Percentiles rank a stretch among this genome's conserved stretches.
Evolutionary conservation across 202 grass and related monocot species (phyloP).

Genomic region (Digitaria exilis): DNA sequence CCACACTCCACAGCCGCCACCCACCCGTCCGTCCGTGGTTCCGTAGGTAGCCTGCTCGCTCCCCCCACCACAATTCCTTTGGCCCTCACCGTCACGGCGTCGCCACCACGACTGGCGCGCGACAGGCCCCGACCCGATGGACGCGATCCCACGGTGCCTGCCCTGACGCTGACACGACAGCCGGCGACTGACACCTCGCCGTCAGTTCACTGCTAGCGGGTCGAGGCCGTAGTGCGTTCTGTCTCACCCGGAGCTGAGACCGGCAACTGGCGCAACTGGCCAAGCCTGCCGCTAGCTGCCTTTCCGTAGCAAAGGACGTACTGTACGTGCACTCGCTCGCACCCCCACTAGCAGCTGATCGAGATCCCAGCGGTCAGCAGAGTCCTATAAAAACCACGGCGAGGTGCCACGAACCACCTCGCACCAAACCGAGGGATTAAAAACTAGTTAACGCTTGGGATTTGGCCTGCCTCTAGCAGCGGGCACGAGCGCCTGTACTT

Average conservation of each 20-base stretch:
- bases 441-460: background rate
- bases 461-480: background rate
- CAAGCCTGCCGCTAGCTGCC: no score
- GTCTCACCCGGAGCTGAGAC: background rate
- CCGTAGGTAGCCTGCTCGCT: background rate
- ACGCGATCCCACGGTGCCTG: background rate
- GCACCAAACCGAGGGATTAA: background rate
- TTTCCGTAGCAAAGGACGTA: slow-evolving; percentile 55
- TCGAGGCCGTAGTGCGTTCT: background rate
- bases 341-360: background rate
- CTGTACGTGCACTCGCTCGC: no score
- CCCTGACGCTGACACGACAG: slow-evolving; percentile 1
- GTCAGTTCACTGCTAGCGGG: background rate
- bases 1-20: no score
- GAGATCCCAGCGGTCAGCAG: no score
- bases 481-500: background rate
- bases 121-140: background rate
- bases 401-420: background rate
- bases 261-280: no score
- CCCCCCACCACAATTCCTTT: background rate
- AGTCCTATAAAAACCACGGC: slow-evolving; percentile 42
- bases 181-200: background rate
- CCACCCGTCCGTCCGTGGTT: no score
- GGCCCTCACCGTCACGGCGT: slow-evolving; percentile 11
- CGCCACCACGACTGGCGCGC: background rate